A percentile compares a stretch with the other conserved stretches of the same genome.
phyloP scores from a whole-genome alignment of 371 early-diverging fungal genomes.

The Sanchytrium tribonematis region DNA sequence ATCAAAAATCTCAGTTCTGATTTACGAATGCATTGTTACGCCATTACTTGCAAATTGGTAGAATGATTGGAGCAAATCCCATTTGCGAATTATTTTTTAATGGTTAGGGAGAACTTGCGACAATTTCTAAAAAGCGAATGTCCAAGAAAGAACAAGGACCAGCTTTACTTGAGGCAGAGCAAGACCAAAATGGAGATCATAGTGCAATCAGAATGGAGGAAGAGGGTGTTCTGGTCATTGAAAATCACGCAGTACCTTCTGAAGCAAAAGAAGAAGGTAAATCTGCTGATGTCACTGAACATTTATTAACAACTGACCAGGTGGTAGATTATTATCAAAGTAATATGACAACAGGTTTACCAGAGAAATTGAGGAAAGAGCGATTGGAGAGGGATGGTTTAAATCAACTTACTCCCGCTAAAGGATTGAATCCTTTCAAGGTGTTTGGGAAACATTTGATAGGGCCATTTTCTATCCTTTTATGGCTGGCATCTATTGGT shows the following conservation, averaged over 20 bases:
- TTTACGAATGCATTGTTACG: too few species aligned
- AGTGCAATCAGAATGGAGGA: background rate
- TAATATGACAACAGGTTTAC: background rate
- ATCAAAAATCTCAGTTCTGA: too few species aligned
- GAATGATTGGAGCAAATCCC: too few species aligned
- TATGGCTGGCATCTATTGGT: background rate
- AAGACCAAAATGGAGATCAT: too few species aligned
- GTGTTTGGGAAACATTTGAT: background rate
- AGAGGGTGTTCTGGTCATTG: background rate
- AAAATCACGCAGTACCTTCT: background rate
- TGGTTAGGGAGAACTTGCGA: too few species aligned
- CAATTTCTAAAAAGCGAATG: too few species aligned
- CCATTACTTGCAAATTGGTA: too few species aligned
- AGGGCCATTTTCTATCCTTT: background rate
- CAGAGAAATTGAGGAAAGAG: background rate
- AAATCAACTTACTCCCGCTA: background rate
- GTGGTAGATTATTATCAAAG: background rate
- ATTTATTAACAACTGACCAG: background rate
- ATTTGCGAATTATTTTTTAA: too few species aligned
- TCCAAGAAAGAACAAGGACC: too few species aligned
- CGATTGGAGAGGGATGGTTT: background rate
- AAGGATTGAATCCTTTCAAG: background rate
- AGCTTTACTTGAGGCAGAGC: too few species aligned
- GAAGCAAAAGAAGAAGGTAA: slow-evolving; percentile 1
- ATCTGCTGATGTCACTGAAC: background rate